These are phyloP conservation scores for Coniochaeta ligniaria DNA, from an alignment of 2,329 filamentous ascomycete genomes.

Conservation along the genomic window DNA sequence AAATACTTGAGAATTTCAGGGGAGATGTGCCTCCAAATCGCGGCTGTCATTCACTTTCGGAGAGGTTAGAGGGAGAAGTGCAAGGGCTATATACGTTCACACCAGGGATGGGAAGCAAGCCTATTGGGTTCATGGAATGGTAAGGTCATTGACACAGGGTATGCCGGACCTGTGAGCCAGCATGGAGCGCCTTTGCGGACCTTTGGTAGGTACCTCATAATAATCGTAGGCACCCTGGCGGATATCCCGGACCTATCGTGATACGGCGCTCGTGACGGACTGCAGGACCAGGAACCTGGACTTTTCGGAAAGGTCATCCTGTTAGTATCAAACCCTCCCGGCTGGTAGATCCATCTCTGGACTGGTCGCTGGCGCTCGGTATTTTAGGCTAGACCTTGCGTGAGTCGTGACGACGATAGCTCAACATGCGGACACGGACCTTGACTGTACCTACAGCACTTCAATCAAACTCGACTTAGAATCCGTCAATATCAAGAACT, in stretches of 20 bases:
- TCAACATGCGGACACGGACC: no score
- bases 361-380: no score
- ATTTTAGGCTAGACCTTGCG: no score
- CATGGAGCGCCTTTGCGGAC: background rate
- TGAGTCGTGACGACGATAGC: no score
- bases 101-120: background rate
- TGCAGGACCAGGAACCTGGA: background rate
- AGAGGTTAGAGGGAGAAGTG: background rate
- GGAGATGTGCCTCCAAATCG: background rate
- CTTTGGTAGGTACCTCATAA: background rate
- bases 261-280: background rate
- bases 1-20: background rate
- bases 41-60: background rate
- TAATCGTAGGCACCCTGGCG: background rate
- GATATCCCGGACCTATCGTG: background rate
- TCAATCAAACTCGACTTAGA: no score
- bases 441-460: no score
- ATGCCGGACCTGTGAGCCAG: background rate
- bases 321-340: no score
- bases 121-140: background rate
- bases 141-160: background rate
- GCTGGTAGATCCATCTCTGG: no score
- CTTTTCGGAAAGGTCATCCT: no score
- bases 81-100: background rate
- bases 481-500: no score